Percentiles rank a stretch among this genome's conserved stretches.
phyloP scores from a whole-genome alignment of 2,329 filamentous ascomycete species.

The Beauveria medogensis region DNA sequence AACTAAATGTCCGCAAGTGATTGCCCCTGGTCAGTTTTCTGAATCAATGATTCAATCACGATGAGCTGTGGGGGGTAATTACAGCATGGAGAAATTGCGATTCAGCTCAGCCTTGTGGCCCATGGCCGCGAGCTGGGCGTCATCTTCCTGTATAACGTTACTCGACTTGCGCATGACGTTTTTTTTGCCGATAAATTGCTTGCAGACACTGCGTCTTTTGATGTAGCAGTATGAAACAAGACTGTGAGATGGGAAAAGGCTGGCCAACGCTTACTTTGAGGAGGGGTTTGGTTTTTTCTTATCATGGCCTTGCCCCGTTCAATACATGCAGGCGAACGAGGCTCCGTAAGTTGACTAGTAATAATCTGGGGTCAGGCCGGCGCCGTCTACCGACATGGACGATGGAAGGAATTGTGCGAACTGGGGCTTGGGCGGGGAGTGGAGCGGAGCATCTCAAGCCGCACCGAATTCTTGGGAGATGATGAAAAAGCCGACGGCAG shows the following conservation, averaged over 20 bases:
- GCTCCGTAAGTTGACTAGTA: too few species aligned
- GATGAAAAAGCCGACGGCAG: too few species aligned
- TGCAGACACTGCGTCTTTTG: not conserved
- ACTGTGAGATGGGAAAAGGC: not conserved
- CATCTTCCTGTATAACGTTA: conserved; percentile 14
- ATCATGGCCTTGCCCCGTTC: not conserved
- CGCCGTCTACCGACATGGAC: not conserved
- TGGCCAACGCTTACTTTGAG: not conserved
- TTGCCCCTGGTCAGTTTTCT: not conserved
- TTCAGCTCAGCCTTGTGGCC: conserved; percentile 19
- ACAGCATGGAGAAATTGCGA: conserved; percentile 20
- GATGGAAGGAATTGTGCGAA: too few species aligned
- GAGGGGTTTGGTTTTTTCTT: not conserved
- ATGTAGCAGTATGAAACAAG: not conserved
- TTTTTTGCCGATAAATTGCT: not conserved
- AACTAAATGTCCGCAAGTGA: not conserved
- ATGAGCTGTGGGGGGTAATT: not conserved
- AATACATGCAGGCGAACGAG: not conserved
- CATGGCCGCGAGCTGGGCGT: conserved; percentile 20
- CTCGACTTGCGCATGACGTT: conserved; percentile 14
- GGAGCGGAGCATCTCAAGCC: too few species aligned
- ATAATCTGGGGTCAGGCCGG: not conserved
- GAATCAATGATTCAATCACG: not conserved
- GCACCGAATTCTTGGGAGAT: too few species aligned
- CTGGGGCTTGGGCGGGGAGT: too few species aligned